A percentile compares a stretch with the other conserved stretches of the same genome.
phyloP scores from a whole-genome alignment of 2,329 filamentous ascomycete genomes.

The Pseudogymnoascus sp. region DNA sequence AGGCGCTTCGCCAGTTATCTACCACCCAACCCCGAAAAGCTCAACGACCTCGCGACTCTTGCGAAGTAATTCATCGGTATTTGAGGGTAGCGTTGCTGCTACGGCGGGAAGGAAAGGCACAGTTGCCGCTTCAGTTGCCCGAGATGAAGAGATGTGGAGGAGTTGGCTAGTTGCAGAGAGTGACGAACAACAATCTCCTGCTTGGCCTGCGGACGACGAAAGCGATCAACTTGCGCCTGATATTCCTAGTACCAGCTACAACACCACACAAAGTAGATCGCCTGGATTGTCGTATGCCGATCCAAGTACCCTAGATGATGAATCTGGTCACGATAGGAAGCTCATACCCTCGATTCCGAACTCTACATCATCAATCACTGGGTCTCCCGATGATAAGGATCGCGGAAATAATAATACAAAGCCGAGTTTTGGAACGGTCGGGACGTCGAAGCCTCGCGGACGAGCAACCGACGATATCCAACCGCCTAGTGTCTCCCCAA shows the following conservation, averaged over 20 bases:
- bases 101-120: constrained; percentile 20
- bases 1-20: constrained; percentile 15
- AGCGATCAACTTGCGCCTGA: not conserved
- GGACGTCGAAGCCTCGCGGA: not conserved
- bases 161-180: constrained; percentile 22
- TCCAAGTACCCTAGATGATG: not conserved
- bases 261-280: not conserved
- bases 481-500: not conserved
- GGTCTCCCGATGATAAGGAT: not conserved
- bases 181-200: constrained; percentile 10
- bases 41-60: constrained; percentile 22
- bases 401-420: not conserved
- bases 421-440: not conserved
- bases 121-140: constrained; percentile 15
- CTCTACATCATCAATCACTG: not conserved
- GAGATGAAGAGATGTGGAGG: constrained; percentile 27
- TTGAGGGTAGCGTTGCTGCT: constrained; percentile 23
- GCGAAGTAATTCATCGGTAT: constrained; percentile 18
- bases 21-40: constrained; percentile 26
- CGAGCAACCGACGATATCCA: not conserved
- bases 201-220: not conserved
- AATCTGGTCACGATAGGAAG: not conserved
- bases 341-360: not conserved
- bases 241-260: not conserved
- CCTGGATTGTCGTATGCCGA: not conserved